These are phyloP conservation scores for Pseudoneurospora amorphoporcata DNA, from an alignment of 495 filamentous ascomycete species.

Conservation along the genomic window DNA sequence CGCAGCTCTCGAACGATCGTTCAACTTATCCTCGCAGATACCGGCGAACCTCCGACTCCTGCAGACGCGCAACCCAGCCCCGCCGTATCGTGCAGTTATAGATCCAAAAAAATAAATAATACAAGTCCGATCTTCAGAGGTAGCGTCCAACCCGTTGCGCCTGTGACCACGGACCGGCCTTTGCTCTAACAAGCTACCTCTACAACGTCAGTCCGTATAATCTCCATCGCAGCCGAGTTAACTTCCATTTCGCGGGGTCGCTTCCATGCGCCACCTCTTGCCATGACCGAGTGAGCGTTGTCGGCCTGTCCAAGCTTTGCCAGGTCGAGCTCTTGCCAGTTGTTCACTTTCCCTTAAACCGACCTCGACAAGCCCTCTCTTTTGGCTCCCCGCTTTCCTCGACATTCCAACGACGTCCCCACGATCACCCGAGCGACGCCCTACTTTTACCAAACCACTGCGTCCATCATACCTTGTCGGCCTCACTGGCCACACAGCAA, in stretches of 20 bases:
- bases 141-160: not conserved
- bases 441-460: not conserved
- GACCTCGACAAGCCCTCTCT: not conserved
- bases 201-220: not conserved
- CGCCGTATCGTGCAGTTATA: not conserved
- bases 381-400: not conserved
- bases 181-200: not conserved
- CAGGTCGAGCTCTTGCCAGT: slow-evolving; percentile 7
- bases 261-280: slow-evolving; percentile 3
- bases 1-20: not conserved
- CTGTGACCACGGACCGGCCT: not conserved
- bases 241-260: not conserved
- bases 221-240: not conserved
- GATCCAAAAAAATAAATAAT: not conserved
- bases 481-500: not conserved
- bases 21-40: not conserved
- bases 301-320: slow-evolving; percentile 8
- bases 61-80: not conserved
- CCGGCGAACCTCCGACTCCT: not conserved
- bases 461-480: not conserved
- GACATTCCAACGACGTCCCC: not conserved
- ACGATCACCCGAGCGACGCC: not conserved
- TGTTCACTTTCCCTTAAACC: not conserved
- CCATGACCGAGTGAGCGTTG: slow-evolving; percentile 11
- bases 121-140: not conserved